These are phyloP conservation scores for Lolium rigidum DNA, from an alignment of 176 grass and related monocot species.

Conservation along the genomic window DNA sequence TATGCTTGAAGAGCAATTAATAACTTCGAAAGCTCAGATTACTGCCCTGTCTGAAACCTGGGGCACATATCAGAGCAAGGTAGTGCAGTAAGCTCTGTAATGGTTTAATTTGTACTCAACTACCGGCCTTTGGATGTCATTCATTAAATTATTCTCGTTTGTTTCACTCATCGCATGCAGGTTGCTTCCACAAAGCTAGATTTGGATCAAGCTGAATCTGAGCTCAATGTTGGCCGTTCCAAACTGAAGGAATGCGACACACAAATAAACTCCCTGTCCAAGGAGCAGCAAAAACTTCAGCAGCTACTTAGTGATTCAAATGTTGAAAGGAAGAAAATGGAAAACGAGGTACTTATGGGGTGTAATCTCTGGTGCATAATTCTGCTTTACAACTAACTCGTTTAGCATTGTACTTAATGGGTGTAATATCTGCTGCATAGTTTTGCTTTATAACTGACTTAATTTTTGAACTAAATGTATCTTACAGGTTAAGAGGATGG, in stretches of 20 bases:
- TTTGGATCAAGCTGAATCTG: slow-evolving; percentile 80
- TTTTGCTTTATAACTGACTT: not conserved
- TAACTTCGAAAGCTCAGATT: slow-evolving; percentile 80
- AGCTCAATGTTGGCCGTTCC: slow-evolving; percentile 67
- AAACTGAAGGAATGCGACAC: slow-evolving; percentile 95
- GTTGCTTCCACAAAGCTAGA: slow-evolving; percentile 74
- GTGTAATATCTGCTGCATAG: not conserved
- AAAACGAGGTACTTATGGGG: slow-evolving; percentile 82
- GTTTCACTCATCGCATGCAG: slow-evolving; percentile 45
- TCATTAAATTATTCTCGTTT: slow-evolving; percentile 25
- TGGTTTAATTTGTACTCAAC: slow-evolving; percentile 36
- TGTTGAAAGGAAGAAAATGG: slow-evolving; percentile 92
- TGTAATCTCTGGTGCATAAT: slow-evolving; percentile 23
- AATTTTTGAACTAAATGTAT: slow-evolving; percentile 24
- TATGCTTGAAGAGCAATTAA: slow-evolving; percentile 73
- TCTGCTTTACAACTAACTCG: slow-evolving; percentile 22
- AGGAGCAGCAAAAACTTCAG: slow-evolving; percentile 81
- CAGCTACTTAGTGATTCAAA: slow-evolving; percentile 75
- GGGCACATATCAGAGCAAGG: slow-evolving; percentile 67
- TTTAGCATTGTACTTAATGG: not conserved
- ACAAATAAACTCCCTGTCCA: slow-evolving; percentile 69
- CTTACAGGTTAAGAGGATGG: slow-evolving; percentile 91
- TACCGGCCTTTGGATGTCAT: slow-evolving; percentile 4
- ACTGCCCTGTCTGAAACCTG: slow-evolving; percentile 65
- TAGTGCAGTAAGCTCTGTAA: slow-evolving; percentile 40